Percentiles rank a stretch among this genome's conserved stretches.
Evolutionary conservation across 108 stramenopile species (phyloP).

Genomic region (Cyclotella sp.): DNA sequence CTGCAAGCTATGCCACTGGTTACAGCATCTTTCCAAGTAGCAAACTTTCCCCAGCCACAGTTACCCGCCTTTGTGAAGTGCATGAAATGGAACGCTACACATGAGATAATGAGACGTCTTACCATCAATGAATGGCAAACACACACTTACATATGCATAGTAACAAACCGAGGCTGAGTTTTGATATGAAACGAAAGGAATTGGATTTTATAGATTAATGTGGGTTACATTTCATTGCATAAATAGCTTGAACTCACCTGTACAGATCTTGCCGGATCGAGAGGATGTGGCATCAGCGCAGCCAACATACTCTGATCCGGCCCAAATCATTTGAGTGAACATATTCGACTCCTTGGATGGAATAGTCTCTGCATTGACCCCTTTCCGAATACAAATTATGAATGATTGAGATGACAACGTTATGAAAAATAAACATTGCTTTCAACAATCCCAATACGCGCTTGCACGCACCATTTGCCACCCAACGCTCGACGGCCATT

Average conservation of each 20-base stretch:
- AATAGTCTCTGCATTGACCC: neutral
- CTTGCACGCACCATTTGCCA: neutral
- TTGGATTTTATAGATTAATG: neutral
- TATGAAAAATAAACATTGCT: neutral
- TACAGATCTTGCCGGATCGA: neutral
- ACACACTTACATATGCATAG: no score
- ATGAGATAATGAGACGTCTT: no score
- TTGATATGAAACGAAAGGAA: neutral
- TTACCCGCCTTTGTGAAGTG: slow-evolving; percentile 5
- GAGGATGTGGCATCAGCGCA: slow-evolving; percentile 7
- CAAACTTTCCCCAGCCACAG: neutral
- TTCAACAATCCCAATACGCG: neutral
- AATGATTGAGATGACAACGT: neutral
- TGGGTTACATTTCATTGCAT: neutral
- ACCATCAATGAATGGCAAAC: no score
- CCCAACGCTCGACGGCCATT: no score
- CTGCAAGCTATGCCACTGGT: slow-evolving; percentile 5
- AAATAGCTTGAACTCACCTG: slow-evolving; percentile 1
- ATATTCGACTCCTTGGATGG: neutral
- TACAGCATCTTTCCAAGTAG: neutral
- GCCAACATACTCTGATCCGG: slow-evolving; percentile 6
- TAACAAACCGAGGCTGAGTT: no score
- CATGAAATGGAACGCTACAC: neutral
- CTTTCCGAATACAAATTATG: neutral
- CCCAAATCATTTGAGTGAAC: no score